A percentile compares a stretch with the other conserved stretches of the same genome.
Conservation (phyloP, 139 green algal species). For the Chlamydomonas schloesseri region DNA sequence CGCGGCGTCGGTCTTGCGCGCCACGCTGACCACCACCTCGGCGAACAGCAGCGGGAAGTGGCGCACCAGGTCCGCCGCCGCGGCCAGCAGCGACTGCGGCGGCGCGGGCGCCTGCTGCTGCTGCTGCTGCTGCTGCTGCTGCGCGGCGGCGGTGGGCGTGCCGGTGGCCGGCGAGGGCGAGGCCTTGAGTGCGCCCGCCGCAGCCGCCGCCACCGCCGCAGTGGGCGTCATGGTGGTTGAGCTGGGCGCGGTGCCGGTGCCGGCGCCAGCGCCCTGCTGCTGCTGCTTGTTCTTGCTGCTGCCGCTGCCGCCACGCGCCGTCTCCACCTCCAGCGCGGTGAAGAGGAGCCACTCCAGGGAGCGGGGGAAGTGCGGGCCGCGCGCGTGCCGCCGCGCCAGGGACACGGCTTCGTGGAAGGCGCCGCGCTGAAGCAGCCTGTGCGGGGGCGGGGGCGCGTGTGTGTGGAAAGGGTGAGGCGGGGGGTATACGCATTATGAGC, state of each 20-base stretch:
- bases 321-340: conserved; percentile 89
- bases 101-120: neutral
- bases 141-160: no score
- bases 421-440: conserved; percentile 85
- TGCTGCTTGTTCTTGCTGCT: neutral
- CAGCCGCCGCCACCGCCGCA: no score
- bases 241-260: neutral
- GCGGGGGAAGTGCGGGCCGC: conserved; percentile 84
- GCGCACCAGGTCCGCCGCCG: conserved; percentile 81
- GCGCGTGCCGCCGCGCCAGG: conserved; percentile 73
- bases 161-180: no score
- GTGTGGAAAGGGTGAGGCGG: no score
- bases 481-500: no score
- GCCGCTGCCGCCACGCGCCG: neutral
- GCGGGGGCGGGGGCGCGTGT: no score
- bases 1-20: conserved; percentile 93
- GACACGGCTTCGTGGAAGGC: conserved; percentile 66
- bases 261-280: neutral
- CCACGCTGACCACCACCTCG: conserved; percentile 93
- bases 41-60: conserved; percentile 63
- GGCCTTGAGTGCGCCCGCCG: no score
- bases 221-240: neutral
- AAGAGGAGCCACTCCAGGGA: conserved; percentile 98
- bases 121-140: neutral
- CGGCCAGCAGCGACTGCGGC: conserved; percentile 71